Percentiles rank a stretch among this genome's conserved stretches.
Evolutionary conservation across 129 eudicot genomes (phyloP).

Genomic region (Artemisia annua): DNA sequence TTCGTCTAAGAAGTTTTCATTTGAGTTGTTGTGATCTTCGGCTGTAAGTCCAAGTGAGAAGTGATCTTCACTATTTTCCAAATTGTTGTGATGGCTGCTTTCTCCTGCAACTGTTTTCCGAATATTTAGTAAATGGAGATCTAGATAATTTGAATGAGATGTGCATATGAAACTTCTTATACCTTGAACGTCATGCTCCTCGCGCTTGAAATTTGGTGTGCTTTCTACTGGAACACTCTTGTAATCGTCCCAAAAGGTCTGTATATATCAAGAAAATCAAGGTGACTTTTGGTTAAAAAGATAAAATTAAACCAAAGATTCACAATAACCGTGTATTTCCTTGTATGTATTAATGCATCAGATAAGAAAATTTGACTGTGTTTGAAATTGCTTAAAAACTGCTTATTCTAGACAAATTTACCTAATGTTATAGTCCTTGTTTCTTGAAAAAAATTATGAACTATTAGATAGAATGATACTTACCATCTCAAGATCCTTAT

Average conservation of each 20-base stretch:
- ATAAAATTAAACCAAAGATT: background rate
- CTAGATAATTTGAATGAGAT: slow-evolving; percentile 2
- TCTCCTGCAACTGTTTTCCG: slow-evolving; percentile 47
- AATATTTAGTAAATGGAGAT: slow-evolving; percentile 12
- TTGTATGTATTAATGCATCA: too few relatives aligned
- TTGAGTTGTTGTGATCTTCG: slow-evolving; percentile 35
- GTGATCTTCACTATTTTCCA: slow-evolving; percentile 39
- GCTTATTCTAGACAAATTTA: background rate
- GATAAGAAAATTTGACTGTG: too few relatives aligned
- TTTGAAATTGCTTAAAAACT: background rate
- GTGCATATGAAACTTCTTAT: slow-evolving; percentile 6
- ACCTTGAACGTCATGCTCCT: slow-evolving; percentile 54
- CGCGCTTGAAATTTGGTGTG: slow-evolving; percentile 44
- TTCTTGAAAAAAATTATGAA: background rate
- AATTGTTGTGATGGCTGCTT: slow-evolving; percentile 48
- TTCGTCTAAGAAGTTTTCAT: slow-evolving; percentile 54
- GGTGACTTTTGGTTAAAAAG: background rate
- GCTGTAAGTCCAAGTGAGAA: slow-evolving; percentile 38
- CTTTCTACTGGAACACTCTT: slow-evolving; percentile 67
- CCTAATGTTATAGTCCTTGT: background rate
- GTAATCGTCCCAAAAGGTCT: slow-evolving; percentile 68
- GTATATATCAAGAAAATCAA: slow-evolving; percentile 17
- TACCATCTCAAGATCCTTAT: slow-evolving; percentile 77
- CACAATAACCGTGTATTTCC: too few relatives aligned
- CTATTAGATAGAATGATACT: slow-evolving; percentile 1